Conservation (phyloP, 2,329 filamentous ascomycete genomes). For the Pseudocercospora ulei region DNA sequence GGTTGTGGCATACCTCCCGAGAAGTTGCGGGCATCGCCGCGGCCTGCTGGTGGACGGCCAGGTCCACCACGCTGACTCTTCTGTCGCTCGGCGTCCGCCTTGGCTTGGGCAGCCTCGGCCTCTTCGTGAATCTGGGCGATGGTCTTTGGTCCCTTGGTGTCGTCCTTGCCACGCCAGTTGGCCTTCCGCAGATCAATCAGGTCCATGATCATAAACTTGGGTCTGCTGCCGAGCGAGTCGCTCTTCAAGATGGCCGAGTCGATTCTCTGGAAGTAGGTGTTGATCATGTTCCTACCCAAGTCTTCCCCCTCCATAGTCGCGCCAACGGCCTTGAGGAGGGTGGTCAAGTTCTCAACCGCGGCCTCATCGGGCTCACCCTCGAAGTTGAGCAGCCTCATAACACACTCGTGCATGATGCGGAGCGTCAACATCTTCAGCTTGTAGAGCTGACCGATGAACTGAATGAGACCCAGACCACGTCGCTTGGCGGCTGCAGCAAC, state of each 20-base stretch:
- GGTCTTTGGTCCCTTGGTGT: constrained; percentile 95
- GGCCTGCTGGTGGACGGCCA: constrained; percentile 62
- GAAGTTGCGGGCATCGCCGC: constrained; percentile 80
- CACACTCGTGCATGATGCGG: constrained; percentile 99
- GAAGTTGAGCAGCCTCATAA: constrained; percentile 93
- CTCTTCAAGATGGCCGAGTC: constrained; percentile 68
- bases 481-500: constrained; percentile 86
- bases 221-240: constrained; percentile 66
- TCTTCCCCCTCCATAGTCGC: constrained; percentile 67
- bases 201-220: constrained; percentile 96
- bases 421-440: constrained; percentile 98
- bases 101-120: constrained; percentile 68
- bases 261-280: constrained; percentile 87
- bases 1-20: constrained; percentile 58
- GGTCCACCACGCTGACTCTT: constrained; percentile 55
- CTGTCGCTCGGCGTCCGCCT: constrained; percentile 52
- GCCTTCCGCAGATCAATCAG: constrained; percentile 70
- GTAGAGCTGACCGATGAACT: constrained; percentile 98
- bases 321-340: constrained; percentile 85
- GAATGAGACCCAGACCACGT: constrained; percentile 91
- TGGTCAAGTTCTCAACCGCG: constrained; percentile 89
- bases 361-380: constrained; percentile 87
- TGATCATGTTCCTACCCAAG: constrained; percentile 77
- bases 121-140: constrained; percentile 83
- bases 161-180: constrained; percentile 81